phyloP scores from a whole-genome alignment of 176 grass and related monocot species.

The Hsuehochloa calcarea region DNA sequence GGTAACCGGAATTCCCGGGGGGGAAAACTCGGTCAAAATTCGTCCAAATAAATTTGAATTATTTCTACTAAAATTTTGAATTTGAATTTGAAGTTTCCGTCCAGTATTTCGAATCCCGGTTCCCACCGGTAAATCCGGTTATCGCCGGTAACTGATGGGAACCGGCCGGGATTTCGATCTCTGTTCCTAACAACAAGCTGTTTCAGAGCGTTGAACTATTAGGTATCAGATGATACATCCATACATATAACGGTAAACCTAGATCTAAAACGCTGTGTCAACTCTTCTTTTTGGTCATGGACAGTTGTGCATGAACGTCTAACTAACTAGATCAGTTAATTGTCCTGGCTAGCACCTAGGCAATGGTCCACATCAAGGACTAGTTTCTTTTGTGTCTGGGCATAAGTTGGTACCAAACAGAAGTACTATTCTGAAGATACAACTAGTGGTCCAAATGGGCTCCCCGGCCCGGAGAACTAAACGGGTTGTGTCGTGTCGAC shows the following conservation, averaged over 20 bases:
- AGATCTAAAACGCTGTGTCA: background rate
- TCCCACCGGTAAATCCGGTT: no score
- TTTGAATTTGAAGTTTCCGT: no score
- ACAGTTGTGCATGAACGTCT: background rate
- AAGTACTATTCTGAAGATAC: background rate
- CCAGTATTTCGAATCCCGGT: no score
- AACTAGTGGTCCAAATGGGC: background rate
- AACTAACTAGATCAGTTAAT: background rate
- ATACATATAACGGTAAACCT: background rate
- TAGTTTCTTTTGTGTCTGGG: slow-evolving; percentile 2
- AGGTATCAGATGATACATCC: background rate
- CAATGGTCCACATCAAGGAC: slow-evolving; percentile 5
- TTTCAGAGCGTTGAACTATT: background rate
- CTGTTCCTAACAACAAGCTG: background rate
- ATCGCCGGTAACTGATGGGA: no score
- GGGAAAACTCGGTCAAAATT: no score
- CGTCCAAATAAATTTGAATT: no score
- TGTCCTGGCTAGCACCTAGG: background rate
- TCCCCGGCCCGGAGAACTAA: no score
- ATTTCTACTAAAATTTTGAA: no score
- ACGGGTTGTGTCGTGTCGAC: no score
- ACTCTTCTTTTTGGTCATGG: background rate
- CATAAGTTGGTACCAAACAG: slow-evolving; percentile 20
- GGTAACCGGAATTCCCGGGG: no score
- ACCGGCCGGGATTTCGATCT: no score